Evolutionary conservation across 2,329 filamentous ascomycete genomes (phyloP).

Genomic region (Aspergillus intermedius): DNA sequence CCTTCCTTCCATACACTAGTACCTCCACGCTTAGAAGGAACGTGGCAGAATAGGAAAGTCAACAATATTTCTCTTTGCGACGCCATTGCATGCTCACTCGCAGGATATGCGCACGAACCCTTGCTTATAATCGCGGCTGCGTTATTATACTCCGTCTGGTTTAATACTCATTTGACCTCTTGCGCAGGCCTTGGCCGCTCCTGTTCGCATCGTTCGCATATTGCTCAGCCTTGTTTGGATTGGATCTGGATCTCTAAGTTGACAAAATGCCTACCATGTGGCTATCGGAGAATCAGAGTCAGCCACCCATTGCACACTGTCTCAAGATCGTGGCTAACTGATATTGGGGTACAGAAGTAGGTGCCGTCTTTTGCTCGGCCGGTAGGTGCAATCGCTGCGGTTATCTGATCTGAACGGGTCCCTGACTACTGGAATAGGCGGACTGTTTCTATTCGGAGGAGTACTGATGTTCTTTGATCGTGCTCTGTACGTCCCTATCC

Average conservation of each 20-base stretch:
- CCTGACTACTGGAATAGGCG: constrained; percentile 52
- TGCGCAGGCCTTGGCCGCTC: not conserved
- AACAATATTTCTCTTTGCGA: not conserved
- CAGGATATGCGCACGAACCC: no score
- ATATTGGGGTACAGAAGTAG: constrained; percentile 63
- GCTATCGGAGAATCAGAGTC: constrained; percentile 93
- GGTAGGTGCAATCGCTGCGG: constrained; percentile 56
- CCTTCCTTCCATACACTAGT: constrained; percentile 10
- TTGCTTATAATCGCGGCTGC: no score
- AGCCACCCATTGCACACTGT: constrained; percentile 22
- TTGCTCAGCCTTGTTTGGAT: not conserved
- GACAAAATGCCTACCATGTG: constrained; percentile 79
- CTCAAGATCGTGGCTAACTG: constrained; percentile 13
- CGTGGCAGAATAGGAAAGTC: constrained; percentile 18
- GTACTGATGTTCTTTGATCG: constrained; percentile 97
- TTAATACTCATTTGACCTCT: not conserved
- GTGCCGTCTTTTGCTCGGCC: constrained; percentile 94
- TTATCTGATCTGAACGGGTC: not conserved
- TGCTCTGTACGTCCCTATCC: constrained; percentile 62
- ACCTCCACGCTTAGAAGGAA: constrained; percentile 4
- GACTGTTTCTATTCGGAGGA: constrained; percentile 88
- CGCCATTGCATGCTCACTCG: not conserved
- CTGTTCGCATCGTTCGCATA: not conserved
- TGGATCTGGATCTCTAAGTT: not conserved
- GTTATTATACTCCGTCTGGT: no score